Percentiles rank a stretch among this genome's conserved stretches.
Conservation (phyloP, 495 filamentous ascomycete genomes). For the Talaromyces ruber region DNA sequence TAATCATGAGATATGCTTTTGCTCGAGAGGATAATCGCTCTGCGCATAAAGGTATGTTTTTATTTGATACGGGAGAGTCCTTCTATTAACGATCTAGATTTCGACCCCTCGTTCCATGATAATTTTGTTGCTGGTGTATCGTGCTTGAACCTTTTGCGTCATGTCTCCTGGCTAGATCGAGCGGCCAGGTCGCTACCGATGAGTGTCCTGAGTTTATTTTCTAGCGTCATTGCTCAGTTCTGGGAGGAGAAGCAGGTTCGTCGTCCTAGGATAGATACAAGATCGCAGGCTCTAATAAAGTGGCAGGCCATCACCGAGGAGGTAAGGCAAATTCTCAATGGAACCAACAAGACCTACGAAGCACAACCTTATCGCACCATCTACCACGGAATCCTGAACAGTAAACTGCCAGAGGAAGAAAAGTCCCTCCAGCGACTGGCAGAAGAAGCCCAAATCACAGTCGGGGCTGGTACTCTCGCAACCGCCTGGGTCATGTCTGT, state of each 20-base stretch:
- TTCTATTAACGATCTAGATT: not conserved
- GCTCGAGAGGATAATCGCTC: not conserved
- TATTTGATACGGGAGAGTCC: not conserved
- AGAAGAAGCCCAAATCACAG: constrained; percentile 3
- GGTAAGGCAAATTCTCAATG: not conserved
- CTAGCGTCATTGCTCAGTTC: not conserved
- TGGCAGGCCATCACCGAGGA: not conserved
- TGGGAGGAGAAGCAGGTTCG: not conserved
- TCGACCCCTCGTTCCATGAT: constrained; percentile 2
- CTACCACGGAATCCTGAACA: constrained; percentile 25
- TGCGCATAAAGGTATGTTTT: not conserved
- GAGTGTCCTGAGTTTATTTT: not conserved
- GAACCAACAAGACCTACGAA: not conserved
- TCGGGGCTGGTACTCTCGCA: constrained; percentile 13
- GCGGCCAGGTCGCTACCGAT: not conserved
- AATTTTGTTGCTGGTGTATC: not conserved
- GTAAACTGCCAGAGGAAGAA: constrained; percentile 14
- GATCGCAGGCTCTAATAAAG: not conserved
- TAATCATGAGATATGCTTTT: not conserved
- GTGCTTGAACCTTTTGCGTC: not conserved
- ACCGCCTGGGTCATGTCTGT: constrained; percentile 9
- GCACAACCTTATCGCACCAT: constrained; percentile 16
- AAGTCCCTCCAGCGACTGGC: constrained; percentile 14
- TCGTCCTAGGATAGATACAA: not conserved
- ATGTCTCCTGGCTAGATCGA: not conserved